A percentile compares a stretch with the other conserved stretches of the same genome.
These are phyloP conservation scores for Xylariaceae sp. DNA, from an alignment of 2,329 filamentous ascomycete species.

Conservation along the genomic window DNA sequence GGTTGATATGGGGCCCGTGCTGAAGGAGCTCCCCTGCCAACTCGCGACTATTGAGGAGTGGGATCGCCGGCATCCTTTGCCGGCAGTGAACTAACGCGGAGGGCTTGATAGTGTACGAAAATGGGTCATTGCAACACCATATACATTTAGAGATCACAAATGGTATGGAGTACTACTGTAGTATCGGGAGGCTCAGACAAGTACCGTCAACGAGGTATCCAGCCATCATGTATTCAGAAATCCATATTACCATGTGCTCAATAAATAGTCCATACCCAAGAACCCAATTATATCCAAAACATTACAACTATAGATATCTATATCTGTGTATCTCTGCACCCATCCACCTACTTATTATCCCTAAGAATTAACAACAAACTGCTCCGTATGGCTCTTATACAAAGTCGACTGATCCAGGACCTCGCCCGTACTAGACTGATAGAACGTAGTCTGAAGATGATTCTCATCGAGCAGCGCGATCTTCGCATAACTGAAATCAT, in stretches of 20 bases:
- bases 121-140: neutral
- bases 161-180: neutral
- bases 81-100: neutral
- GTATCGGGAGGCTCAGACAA: too few species aligned
- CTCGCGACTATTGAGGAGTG: neutral
- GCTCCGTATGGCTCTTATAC: constrained; percentile 44
- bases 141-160: neutral
- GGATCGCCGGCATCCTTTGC: neutral
- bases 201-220: too few species aligned
- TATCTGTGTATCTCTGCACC: neutral
- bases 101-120: too few species aligned
- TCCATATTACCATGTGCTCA: neutral
- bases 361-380: constrained; percentile 41
- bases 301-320: neutral
- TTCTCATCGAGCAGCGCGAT: constrained; percentile 44
- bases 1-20: neutral
- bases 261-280: too few species aligned
- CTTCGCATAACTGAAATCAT: constrained; percentile 50
- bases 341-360: neutral
- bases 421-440: constrained; percentile 44
- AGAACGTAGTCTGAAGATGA: constrained; percentile 48
- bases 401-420: constrained; percentile 45
- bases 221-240: too few species aligned
- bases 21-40: neutral
- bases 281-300: too few species aligned